These are phyloP conservation scores for Urostyla sp. DNA, from an alignment of 73 alveolate species.

Conservation along the genomic window DNA sequence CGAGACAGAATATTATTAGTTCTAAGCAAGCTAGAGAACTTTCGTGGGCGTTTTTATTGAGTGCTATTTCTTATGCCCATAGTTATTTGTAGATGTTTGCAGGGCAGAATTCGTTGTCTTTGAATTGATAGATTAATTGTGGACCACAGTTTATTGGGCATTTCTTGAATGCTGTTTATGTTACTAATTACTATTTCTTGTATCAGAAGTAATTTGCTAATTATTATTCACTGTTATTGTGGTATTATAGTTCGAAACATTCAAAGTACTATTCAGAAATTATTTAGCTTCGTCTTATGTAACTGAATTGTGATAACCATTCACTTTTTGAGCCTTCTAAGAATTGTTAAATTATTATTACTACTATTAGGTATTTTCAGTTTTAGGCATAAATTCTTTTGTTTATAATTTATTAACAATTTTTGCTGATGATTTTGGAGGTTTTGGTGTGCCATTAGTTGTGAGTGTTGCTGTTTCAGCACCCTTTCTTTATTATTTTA, in stretches of 20 bases:
- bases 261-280: slow-evolving; percentile 40
- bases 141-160: not conserved
- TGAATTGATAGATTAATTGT: slow-evolving; percentile 39
- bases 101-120: slow-evolving; percentile 24
- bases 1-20: not conserved
- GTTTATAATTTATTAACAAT: too few relatives aligned
- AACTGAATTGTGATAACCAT: not conserved
- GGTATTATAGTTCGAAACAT: slow-evolving; percentile 47
- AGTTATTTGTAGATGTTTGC: not conserved
- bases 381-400: too few relatives aligned
- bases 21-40: slow-evolving; percentile 22
- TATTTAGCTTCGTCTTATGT: slow-evolving; percentile 12
- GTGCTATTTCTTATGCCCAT: slow-evolving; percentile 11
- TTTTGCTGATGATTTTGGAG: too few relatives aligned
- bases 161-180: slow-evolving; percentile 16
- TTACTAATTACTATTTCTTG: not conserved
- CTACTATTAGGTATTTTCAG: too few relatives aligned
- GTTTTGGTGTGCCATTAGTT: too few relatives aligned
- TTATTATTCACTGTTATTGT: not conserved
- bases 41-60: slow-evolving; percentile 50
- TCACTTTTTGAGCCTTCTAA: not conserved
- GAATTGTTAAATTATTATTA: too few relatives aligned
- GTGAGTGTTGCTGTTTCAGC: too few relatives aligned
- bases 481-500: too few relatives aligned
- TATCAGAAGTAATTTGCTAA: not conserved